phyloP scores from a whole-genome alignment of 345 rosid genomes.

The Laguncularia racemosa region DNA sequence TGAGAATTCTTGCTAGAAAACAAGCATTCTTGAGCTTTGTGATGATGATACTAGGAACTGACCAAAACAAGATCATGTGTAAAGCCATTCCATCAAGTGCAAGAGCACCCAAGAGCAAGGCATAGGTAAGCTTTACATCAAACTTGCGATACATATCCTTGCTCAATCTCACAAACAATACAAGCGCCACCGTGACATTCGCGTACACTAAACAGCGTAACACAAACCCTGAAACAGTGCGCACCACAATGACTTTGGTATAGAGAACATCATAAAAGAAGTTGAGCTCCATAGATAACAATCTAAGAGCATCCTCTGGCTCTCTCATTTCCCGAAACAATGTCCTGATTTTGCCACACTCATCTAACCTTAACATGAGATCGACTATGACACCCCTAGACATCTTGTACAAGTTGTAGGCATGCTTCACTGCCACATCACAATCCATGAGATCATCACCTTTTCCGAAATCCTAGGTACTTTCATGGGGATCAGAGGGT shows the following conservation, averaged over 20 bases:
- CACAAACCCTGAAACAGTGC: neutral
- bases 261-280: conserved; percentile 11
- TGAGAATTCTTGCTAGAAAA: conserved; percentile 13
- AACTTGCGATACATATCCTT: conserved; percentile 18
- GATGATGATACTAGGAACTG: conserved; percentile 8
- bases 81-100: conserved; percentile 34
- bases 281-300: conserved; percentile 9
- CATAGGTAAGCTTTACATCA: conserved; percentile 44
- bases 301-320: conserved; percentile 3
- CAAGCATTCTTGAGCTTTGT: conserved; percentile 10
- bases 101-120: conserved; percentile 39
- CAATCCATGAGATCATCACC: neutral
- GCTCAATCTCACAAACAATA: conserved; percentile 20
- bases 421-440: neutral
- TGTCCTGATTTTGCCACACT: neutral
- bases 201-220: conserved; percentile 12
- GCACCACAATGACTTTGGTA: conserved; percentile 4
- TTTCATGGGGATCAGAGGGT: no score
- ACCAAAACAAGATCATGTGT: conserved; percentile 45
- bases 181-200: conserved; percentile 25
- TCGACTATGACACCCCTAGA: conserved; percentile 4
- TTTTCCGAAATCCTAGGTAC: neutral
- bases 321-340: conserved; percentile 1
- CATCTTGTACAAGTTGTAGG: neutral
- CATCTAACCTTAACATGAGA: conserved; percentile 6